Evolutionary conservation across 1,284 basidiomycete genomes (phyloP).

Genomic region (Trametes hirsuta): DNA sequence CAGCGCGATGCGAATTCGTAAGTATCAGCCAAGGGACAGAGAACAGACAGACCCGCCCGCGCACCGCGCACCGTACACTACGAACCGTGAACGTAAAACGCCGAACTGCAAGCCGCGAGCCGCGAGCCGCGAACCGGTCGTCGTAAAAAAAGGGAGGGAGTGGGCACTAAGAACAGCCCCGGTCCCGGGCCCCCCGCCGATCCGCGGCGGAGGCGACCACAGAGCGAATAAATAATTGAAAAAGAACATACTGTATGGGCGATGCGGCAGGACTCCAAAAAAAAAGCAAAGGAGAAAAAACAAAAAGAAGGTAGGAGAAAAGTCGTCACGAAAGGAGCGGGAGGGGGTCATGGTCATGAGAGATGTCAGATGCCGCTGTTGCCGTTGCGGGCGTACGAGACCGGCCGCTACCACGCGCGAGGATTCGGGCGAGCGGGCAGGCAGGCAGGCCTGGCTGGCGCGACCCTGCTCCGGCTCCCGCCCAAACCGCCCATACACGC

Average conservation of each 20-base stretch:
- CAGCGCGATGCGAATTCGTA: slow-evolving; percentile 14
- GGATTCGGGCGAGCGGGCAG: neutral
- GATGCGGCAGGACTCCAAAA: neutral
- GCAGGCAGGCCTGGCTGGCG: neutral
- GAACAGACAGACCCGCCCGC: neutral
- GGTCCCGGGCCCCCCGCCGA: neutral
- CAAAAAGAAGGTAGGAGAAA: neutral
- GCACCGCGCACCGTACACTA: too few relatives aligned
- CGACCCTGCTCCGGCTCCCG: neutral
- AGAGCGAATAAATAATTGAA: slow-evolving; percentile 27
- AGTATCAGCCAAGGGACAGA: neutral
- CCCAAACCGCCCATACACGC: slow-evolving; percentile 16
- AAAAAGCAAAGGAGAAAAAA: neutral
- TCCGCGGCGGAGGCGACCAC: slow-evolving; percentile 3
- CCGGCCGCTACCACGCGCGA: too few relatives aligned
- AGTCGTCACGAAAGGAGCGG: slow-evolving; percentile 15
- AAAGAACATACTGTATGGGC: slow-evolving; percentile 23
- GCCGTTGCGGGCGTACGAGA: neutral
- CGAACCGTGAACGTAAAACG: too few relatives aligned
- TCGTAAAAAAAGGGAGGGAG: neutral
- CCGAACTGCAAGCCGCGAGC: too few relatives aligned
- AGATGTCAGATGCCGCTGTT: slow-evolving; percentile 11
- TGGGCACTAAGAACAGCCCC: neutral
- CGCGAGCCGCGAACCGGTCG: too few relatives aligned
- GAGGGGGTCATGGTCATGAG: slow-evolving; percentile 9